Percentiles rank a stretch among this genome's conserved stretches.
These are phyloP conservation scores for Talaromyces sp. DNA, from an alignment of 2,329 filamentous ascomycete genomes.

Conservation along the genomic window DNA sequence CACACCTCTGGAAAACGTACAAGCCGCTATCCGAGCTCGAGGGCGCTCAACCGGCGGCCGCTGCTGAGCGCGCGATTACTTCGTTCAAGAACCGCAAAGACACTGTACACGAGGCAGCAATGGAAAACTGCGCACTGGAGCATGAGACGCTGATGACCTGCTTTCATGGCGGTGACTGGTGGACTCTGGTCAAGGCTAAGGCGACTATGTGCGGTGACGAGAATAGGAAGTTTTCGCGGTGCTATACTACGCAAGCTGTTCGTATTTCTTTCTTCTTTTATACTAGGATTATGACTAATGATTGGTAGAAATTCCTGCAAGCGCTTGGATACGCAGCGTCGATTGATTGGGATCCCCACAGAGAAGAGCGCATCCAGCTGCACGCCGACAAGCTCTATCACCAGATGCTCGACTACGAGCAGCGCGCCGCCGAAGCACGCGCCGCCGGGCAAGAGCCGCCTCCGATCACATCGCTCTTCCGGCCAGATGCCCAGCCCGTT, in stretches of 20 bases:
- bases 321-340: slow-evolving; percentile 79
- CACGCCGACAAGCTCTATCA: slow-evolving; percentile 89
- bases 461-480: slow-evolving; percentile 41
- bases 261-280: neutral
- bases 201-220: slow-evolving; percentile 78
- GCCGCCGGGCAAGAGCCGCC: slow-evolving; percentile 38
- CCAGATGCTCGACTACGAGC: slow-evolving; percentile 78
- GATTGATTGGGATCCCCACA: slow-evolving; percentile 57
- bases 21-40: slow-evolving; percentile 66
- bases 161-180: slow-evolving; percentile 66
- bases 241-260: slow-evolving; percentile 82
- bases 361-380: slow-evolving; percentile 90
- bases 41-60: slow-evolving; percentile 62
- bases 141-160: slow-evolving; percentile 79
- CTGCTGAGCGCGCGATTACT: slow-evolving; percentile 77
- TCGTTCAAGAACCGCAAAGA: slow-evolving; percentile 77
- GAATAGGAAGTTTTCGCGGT: slow-evolving; percentile 73
- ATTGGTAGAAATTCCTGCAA: slow-evolving; percentile 72
- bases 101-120: slow-evolving; percentile 70
- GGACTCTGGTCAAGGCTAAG: slow-evolving; percentile 47
- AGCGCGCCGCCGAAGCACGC: slow-evolving; percentile 58
- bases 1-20: slow-evolving; percentile 92
- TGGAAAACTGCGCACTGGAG: slow-evolving; percentile 90
- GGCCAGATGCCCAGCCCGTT: slow-evolving; percentile 26
- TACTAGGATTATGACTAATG: neutral